Evolutionary conservation across 768 basidiomycete genomes (phyloP).

Genomic region (Boletus eberwhitei): DNA sequence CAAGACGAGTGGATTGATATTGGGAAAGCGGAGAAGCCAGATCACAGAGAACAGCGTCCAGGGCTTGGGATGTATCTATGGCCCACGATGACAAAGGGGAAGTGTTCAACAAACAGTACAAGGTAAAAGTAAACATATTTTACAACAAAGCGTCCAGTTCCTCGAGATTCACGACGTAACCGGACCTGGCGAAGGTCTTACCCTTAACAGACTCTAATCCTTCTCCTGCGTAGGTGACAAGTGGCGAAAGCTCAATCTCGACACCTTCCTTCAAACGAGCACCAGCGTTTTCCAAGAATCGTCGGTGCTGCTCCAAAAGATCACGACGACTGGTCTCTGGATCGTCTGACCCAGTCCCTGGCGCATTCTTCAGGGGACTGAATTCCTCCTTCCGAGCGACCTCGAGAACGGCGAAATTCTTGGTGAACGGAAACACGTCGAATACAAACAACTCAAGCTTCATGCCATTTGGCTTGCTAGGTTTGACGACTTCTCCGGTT

Average conservation of each 20-base stretch:
- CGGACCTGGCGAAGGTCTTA: conserved; percentile 73
- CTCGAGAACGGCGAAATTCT: conserved; percentile 82
- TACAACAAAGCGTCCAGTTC: conserved; percentile 70
- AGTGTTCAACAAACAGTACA: conserved; percentile 4
- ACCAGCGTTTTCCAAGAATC: conserved; percentile 80
- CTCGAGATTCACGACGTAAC: conserved; percentile 59
- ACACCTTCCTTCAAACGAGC: conserved; percentile 67
- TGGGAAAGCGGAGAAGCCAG: neutral
- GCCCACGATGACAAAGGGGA: neutral
- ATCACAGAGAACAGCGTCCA: neutral
- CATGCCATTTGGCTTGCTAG: conserved; percentile 93
- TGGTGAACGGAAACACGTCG: conserved; percentile 94
- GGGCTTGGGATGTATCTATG: neutral
- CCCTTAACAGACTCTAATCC: conserved; percentile 79
- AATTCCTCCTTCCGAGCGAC: conserved; percentile 89
- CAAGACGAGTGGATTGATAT: conserved; percentile 1
- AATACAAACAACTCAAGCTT: conserved; percentile 99
- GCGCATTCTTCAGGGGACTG: conserved; percentile 96
- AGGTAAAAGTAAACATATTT: conserved; percentile 12
- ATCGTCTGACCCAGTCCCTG: conserved; percentile 86
- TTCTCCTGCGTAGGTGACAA: conserved; percentile 89
- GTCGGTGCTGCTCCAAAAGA: conserved; percentile 80
- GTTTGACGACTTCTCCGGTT: conserved; percentile 70
- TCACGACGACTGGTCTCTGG: conserved; percentile 89
- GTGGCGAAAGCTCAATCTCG: conserved; percentile 88